Percentiles rank a stretch among this genome's conserved stretches.
Conservation (phyloP, 179 eudicot species). For the Spergularia azorica region DNA sequence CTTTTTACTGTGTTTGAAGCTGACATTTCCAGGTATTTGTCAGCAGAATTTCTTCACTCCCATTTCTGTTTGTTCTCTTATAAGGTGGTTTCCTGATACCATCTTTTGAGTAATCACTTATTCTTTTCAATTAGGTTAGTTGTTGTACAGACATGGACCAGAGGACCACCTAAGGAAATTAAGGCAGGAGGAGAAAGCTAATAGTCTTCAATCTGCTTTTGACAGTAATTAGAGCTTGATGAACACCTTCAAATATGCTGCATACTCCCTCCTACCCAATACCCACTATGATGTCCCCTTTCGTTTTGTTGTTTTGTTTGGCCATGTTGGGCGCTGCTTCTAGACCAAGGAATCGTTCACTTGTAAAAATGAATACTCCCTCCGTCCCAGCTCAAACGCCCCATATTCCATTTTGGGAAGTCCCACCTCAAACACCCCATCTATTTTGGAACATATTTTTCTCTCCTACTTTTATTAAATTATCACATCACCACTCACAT, state of each 20-base stretch:
- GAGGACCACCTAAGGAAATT: background rate
- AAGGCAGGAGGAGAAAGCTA: background rate
- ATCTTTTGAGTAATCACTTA: background rate
- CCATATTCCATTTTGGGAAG: too few relatives aligned
- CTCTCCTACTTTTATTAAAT: too few relatives aligned
- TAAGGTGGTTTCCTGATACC: background rate
- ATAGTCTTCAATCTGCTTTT: too few relatives aligned
- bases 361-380: too few relatives aligned
- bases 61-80: background rate
- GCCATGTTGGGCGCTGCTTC: too few relatives aligned
- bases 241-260: background rate
- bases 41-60: background rate
- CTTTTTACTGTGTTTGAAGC: constrained; percentile 98
- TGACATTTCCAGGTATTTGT: constrained; percentile 79
- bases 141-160: background rate
- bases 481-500: too few relatives aligned
- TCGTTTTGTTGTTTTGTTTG: too few relatives aligned
- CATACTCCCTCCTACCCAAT: background rate
- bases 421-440: too few relatives aligned
- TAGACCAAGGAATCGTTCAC: too few relatives aligned
- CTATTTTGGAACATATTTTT: too few relatives aligned
- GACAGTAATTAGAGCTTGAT: background rate
- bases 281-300: too few relatives aligned
- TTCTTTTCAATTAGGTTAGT: background rate
- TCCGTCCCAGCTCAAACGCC: too few relatives aligned